Percentiles rank a stretch among this genome's conserved stretches.
Evolutionary conservation across 768 basidiomycete species (phyloP).

Genomic region (Mycena alexandri): DNA sequence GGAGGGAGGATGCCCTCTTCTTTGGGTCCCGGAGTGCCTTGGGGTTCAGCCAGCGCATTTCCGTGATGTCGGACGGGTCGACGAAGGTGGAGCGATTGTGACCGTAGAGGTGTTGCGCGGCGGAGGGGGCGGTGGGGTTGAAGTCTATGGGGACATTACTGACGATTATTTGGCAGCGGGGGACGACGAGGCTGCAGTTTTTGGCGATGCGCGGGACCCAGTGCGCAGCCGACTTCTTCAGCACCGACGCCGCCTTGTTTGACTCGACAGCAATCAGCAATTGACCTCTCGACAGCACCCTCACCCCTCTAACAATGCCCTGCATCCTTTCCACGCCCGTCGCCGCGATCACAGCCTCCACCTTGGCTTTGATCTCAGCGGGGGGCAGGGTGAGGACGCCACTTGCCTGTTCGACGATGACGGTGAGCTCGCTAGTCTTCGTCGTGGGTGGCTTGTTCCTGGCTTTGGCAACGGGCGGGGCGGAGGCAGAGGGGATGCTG

Average conservation of each 20-base stretch:
- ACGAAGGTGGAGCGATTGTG: constrained; percentile 11
- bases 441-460: not conserved
- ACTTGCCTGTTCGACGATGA: not conserved
- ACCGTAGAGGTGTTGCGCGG: not conserved
- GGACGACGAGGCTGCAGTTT: not conserved
- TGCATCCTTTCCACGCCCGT: not conserved
- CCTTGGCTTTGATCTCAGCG: constrained; percentile 7
- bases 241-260: not conserved
- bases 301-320: not conserved
- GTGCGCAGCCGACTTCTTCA: constrained; percentile 1
- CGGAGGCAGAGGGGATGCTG: not conserved
- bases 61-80: constrained; percentile 9
- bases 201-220: constrained; percentile 2
- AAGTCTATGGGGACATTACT: constrained; percentile 6
- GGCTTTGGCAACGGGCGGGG: not conserved
- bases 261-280: constrained; percentile 2
- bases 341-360: not conserved
- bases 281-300: not conserved
- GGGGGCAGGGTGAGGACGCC: not conserved
- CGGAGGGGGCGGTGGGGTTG: constrained; percentile 7
- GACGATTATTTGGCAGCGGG: not conserved
- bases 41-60: constrained; percentile 19
- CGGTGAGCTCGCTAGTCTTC: not conserved
- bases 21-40: constrained; percentile 15
- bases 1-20: constrained; percentile 22